Conservation (phyloP, 805 yeast species). For the Maudiozyma barnettii region DNA sequence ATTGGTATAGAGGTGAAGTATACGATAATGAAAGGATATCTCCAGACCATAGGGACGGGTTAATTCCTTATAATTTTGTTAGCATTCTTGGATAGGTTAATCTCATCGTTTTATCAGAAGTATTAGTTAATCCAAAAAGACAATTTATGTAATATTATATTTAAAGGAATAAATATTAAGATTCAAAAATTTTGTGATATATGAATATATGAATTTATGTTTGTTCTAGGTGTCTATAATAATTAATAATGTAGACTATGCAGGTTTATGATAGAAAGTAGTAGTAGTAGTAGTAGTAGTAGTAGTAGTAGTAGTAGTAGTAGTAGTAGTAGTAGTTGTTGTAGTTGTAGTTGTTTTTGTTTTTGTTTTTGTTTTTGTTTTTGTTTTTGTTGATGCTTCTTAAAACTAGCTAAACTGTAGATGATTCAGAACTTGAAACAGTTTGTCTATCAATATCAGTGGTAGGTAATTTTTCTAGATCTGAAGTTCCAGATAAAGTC, state of each 20-base stretch:
- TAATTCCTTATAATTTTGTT: slow-evolving; percentile 23
- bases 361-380: too few relatives aligned
- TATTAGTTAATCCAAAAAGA: not conserved
- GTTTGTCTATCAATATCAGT: not conserved
- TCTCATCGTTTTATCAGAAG: not conserved
- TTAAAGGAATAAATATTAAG: too few relatives aligned
- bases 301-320: too few relatives aligned
- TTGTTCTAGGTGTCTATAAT: too few relatives aligned
- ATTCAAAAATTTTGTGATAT: too few relatives aligned
- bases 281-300: too few relatives aligned
- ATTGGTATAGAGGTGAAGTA: slow-evolving; percentile 30
- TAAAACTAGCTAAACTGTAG: not conserved
- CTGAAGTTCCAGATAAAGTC: not conserved
- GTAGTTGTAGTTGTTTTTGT: too few relatives aligned
- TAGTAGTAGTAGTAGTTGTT: too few relatives aligned
- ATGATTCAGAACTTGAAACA: not conserved
- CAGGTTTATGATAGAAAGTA: too few relatives aligned
- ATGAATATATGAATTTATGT: too few relatives aligned
- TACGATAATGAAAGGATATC: slow-evolving; percentile 19
- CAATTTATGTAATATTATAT: not conserved
- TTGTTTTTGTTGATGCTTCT: too few relatives aligned
- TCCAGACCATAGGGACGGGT: slow-evolving; percentile 14
- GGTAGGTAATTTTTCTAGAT: not conserved
- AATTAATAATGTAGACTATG: too few relatives aligned
- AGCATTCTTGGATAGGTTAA: slow-evolving; percentile 5